Evolutionary conservation across 2,329 filamentous ascomycete genomes (phyloP).

Genomic region (Fusarium sp.): DNA sequence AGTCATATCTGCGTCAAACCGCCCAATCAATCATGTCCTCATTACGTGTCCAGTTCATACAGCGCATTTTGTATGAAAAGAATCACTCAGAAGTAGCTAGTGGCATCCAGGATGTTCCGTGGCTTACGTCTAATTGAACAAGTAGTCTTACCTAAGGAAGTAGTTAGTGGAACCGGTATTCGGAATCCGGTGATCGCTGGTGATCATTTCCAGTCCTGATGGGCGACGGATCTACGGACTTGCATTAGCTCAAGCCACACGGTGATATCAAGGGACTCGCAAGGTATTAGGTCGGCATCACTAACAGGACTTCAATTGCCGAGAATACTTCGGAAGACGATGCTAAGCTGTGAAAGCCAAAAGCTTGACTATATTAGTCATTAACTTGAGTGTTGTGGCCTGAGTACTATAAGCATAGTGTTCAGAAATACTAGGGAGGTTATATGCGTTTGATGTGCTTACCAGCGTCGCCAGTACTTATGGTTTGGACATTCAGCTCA

Average conservation of each 20-base stretch:
- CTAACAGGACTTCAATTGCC: neutral
- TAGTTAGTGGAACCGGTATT: neutral
- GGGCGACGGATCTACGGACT: fast-evolving
- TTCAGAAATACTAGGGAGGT: neutral
- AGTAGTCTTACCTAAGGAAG: neutral
- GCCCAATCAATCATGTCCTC: too few species aligned
- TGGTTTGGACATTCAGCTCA: neutral
- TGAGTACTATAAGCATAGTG: neutral
- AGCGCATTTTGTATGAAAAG: fast-evolving
- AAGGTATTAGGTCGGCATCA: neutral
- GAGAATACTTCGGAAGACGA: neutral
- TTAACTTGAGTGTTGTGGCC: too few species aligned
- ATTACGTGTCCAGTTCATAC: neutral
- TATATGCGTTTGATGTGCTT: neutral
- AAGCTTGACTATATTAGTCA: too few species aligned
- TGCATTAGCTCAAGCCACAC: neutral
- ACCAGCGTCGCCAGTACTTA: neutral
- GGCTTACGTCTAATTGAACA: neutral
- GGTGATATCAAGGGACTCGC: neutral
- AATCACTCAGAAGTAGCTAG: neutral
- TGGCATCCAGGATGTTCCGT: neutral
- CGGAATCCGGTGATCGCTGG: neutral
- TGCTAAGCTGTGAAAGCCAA: fast-evolving
- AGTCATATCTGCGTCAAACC: neutral
- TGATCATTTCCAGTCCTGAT: neutral